Evolutionary conservation across 371 early-diverging fungal species (phyloP).

Genomic region (Apophysomyces elegans): DNA sequence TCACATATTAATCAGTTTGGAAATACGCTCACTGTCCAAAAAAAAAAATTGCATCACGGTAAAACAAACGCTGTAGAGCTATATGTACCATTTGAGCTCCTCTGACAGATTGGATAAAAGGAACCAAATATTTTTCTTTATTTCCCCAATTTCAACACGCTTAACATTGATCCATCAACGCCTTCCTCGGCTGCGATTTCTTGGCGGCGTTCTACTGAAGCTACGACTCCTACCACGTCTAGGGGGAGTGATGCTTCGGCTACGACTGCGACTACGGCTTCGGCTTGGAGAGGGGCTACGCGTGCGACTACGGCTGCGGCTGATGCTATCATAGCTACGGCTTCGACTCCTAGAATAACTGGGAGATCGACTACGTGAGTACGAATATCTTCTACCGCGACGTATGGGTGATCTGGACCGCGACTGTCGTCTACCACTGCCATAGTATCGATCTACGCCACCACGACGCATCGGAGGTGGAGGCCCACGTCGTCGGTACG

Average conservation of each 20-base stretch:
- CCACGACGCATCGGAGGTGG: slow-evolving; percentile 15
- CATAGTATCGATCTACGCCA: slow-evolving; percentile 17
- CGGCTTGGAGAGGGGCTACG: slow-evolving; percentile 33
- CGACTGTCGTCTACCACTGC: slow-evolving; percentile 34
- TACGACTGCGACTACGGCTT: slow-evolving; percentile 31
- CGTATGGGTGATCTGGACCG: slow-evolving; percentile 40
- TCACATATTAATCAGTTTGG: no score
- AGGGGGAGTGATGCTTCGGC: slow-evolving; percentile 31
- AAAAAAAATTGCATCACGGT: no score
- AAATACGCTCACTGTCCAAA: no score
- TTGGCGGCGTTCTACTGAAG: slow-evolving; percentile 23
- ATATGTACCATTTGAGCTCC: no score
- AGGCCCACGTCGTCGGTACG: slow-evolving; percentile 25
- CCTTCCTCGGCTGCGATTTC: slow-evolving; percentile 19
- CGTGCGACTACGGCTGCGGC: slow-evolving; percentile 42
- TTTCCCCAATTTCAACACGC: neutral
- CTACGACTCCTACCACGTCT: slow-evolving; percentile 29
- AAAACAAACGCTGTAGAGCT: no score
- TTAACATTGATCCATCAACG: slow-evolving; percentile 14
- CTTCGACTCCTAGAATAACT: slow-evolving; percentile 25
- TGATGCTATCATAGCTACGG: slow-evolving; percentile 35
- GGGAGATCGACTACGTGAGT: slow-evolving; percentile 38
- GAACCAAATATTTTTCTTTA: neutral
- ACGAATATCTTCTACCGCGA: slow-evolving; percentile 28
- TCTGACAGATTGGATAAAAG: no score